Percentiles rank a stretch among this genome's conserved stretches.
Evolutionary conservation across 768 basidiomycete genomes (phyloP).

Genomic region (Amanita pallidorosea): DNA sequence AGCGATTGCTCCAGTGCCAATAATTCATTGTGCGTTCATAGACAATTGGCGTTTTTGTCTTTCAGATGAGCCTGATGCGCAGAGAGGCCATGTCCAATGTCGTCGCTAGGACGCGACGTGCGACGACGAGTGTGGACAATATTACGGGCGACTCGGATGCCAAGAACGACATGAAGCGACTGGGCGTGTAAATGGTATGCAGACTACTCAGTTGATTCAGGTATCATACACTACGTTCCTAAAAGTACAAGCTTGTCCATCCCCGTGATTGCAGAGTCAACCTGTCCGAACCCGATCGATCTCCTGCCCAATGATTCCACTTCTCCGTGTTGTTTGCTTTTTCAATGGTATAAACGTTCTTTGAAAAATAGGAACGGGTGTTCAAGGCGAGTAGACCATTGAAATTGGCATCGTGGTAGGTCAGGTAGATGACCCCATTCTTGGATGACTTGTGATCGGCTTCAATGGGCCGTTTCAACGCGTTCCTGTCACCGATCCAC

Average conservation of each 20-base stretch:
- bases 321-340: conserved; percentile 9
- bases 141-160: background rate
- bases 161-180: background rate
- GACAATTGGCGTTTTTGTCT: conserved; percentile 16
- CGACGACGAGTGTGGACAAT: background rate
- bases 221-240: conserved; percentile 3
- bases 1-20: no score
- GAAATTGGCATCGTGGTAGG: conserved; percentile 40
- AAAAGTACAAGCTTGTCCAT: conserved; percentile 39
- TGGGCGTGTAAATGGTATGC: background rate
- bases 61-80: conserved; percentile 14
- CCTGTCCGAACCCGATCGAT: conserved; percentile 27
- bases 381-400: conserved; percentile 34
- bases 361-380: conserved; percentile 26
- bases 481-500: conserved; percentile 26
- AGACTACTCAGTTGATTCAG: background rate
- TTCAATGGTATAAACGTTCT: conserved; percentile 1
- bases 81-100: conserved; percentile 15
- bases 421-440: conserved; percentile 46
- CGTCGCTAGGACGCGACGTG: conserved; percentile 8
- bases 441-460: conserved; percentile 35
- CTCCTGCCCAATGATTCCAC: conserved; percentile 34
- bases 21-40: background rate
- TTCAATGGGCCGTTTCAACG: conserved; percentile 33
- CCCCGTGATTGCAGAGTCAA: conserved; percentile 30